A percentile compares a stretch with the other conserved stretches of the same genome.
phyloP scores from a whole-genome alignment of 805 yeast genomes.

The Blastobotrys mokoenaii region DNA sequence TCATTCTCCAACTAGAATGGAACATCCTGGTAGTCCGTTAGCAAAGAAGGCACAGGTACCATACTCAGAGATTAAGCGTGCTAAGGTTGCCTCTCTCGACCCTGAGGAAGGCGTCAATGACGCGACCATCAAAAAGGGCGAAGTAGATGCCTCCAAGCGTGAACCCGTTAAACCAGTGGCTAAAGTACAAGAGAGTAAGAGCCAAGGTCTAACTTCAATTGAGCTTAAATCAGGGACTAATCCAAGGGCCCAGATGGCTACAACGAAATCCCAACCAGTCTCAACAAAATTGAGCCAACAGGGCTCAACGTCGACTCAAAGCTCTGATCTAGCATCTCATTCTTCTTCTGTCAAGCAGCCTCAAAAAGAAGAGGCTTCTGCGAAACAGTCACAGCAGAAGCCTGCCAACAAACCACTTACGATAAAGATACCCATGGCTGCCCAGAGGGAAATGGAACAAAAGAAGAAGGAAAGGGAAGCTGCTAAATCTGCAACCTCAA shows the following conservation, averaged over 20 bases:
- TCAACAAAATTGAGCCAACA: too few relatives aligned
- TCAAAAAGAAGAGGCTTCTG: neutral
- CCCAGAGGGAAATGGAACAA: constrained; percentile 2
- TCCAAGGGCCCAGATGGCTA: too few relatives aligned
- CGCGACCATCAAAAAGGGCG: neutral
- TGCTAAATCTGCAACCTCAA: neutral
- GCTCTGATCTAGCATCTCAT: neutral
- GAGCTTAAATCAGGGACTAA: neutral
- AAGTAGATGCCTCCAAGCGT: neutral
- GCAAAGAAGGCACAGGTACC: constrained; percentile 2
- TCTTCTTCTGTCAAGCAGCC: neutral
- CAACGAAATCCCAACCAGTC: too few relatives aligned
- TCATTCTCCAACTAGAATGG: neutral
- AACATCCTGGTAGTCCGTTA: constrained; percentile 3
- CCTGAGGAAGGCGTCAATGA: neutral
- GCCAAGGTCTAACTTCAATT: neutral
- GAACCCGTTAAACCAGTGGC: neutral
- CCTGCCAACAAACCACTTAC: constrained; percentile 1
- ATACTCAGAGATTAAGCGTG: neutral
- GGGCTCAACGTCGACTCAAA: too few relatives aligned
- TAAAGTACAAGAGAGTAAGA: neutral
- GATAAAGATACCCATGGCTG: constrained; percentile 1
- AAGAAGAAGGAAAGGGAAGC: neutral
- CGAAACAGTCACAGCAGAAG: too few relatives aligned
- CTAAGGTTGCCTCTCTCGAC: too few relatives aligned